Evolutionary conservation across 2,329 filamentous ascomycete genomes (phyloP), one percentile per base, ranked within the genome.

Genomic region (Ceratocystis alfenasii): DNA sequence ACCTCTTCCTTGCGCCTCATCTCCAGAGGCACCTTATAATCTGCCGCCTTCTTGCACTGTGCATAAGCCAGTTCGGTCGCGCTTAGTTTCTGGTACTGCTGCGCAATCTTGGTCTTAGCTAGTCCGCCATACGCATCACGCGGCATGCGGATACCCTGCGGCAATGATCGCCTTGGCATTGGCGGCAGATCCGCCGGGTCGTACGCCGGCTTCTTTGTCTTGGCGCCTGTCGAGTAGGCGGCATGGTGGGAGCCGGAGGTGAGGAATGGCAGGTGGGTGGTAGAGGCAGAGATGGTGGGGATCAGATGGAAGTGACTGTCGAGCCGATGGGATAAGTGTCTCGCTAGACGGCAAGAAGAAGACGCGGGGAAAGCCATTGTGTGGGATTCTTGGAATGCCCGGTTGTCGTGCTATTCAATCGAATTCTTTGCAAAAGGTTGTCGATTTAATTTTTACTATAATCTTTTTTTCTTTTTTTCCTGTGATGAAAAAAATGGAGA

Each of bases 21-120:
- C 65, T 84, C 80, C 69, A 87, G 81, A 1, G 87, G 83, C 66
- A 95, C 89, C 64, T 79, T 83, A 75, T 96, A 96, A 68, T 86
- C 83, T 59, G 88, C 91, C 69, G 88, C 84, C 67, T 76, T 77
- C 7, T 86, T 82, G 76, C 90, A 95, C 69, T 84, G 81, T 73
- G 88, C 86, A 78, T 90, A 92, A 67, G 96, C 79, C 67, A 82
- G 79, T 76, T 95, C 87, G 30, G 90, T 94, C 63, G 85, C 84
- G 68, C 85, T 87, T 73, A 94, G 89, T 44, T 91, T 88, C 65
- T 88, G 83, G 74, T 96, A 68, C 50, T 68, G 65, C 48, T 65
- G 64, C 17, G 65, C 65, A 12, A 68, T 22, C 62, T 68, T 68
- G 25, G 45, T 63, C 59, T 59, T 63, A 8, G 64, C 67, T 28